Evolutionary conservation across 2,329 filamentous ascomycete species (phyloP).

Genomic region (Nemania bipapillata): DNA sequence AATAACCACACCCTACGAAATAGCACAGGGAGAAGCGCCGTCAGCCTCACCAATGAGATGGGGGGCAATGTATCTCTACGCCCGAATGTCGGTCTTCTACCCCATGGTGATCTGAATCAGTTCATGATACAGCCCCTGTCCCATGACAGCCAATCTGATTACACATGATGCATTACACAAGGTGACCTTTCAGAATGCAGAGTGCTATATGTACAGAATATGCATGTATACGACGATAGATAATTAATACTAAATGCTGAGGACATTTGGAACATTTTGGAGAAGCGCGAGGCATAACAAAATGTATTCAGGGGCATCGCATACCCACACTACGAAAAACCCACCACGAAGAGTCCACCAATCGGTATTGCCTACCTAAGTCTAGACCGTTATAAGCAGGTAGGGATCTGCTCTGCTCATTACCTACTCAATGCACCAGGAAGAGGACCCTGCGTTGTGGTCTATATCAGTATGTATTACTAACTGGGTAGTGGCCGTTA

Average conservation of each 20-base stretch:
- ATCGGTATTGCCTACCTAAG: slow-evolving; percentile 7
- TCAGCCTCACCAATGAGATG: slow-evolving; percentile 17
- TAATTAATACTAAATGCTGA: background rate
- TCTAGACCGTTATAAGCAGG: background rate
- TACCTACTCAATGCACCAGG: background rate
- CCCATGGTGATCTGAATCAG: slow-evolving; percentile 11
- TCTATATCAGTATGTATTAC: background rate
- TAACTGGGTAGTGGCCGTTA: background rate
- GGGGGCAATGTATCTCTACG: background rate
- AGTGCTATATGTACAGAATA: too few species aligned
- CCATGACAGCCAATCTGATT: slow-evolving; percentile 2
- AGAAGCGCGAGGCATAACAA: slow-evolving; percentile 5
- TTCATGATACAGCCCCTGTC: slow-evolving; percentile 2
- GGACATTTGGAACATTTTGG: background rate
- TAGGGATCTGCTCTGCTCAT: background rate
- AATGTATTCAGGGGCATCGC: slow-evolving; percentile 16
- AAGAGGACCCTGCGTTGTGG: slow-evolving; percentile 21
- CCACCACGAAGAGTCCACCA: background rate
- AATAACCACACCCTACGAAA: background rate
- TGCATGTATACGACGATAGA: too few species aligned
- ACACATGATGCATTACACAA: background rate
- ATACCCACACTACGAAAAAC: background rate
- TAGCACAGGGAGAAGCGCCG: slow-evolving; percentile 5
- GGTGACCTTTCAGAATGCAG: background rate
- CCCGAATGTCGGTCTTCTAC: slow-evolving; percentile 3